Conservation (phyloP, 805 yeast species). For the Naumovozyma castellii region DNA sequence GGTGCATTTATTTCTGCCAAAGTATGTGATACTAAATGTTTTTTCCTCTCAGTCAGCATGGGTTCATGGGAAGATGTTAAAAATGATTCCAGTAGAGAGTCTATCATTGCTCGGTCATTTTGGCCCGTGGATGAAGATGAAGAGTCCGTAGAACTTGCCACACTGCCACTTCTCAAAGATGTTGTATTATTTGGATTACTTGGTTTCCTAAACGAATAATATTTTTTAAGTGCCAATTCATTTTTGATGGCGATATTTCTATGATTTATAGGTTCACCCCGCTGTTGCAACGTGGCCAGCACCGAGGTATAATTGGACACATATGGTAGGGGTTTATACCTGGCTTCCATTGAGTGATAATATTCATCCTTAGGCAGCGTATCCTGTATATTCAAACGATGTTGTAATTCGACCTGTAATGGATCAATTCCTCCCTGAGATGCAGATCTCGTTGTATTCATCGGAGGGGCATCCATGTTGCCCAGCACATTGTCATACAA, state of each 20-base stretch:
- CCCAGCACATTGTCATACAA: too few species aligned
- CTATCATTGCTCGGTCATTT: constrained; percentile 5
- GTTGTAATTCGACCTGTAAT: not conserved
- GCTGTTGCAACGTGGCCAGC: not conserved
- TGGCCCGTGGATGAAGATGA: constrained; percentile 3
- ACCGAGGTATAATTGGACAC: constrained; percentile 12
- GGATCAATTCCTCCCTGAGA: not conserved
- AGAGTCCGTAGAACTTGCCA: constrained; percentile 9
- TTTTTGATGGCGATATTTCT: constrained; percentile 3
- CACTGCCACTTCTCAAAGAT: constrained; percentile 10
- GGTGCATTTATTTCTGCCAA: not conserved
- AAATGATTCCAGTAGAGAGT: constrained; percentile 7
- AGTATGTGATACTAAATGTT: not conserved
- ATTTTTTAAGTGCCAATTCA: constrained; percentile 11
- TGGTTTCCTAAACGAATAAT: constrained; percentile 8
- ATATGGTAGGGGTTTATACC: constrained; percentile 6
- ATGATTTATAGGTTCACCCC: not conserved
- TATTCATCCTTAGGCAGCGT: not conserved
- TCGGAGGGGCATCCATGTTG: not conserved
- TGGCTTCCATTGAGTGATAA: not conserved
- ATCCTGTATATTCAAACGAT: not conserved
- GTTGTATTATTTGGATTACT: constrained; percentile 2
- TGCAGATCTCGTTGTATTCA: not conserved
- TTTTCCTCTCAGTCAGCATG: not conserved
- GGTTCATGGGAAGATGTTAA: constrained; percentile 5